Percentiles rank a stretch among this genome's conserved stretches.
These are phyloP conservation scores for Cinnamomum chago DNA, from an alignment of 164 flowering plant species.

Conservation along the genomic window DNA sequence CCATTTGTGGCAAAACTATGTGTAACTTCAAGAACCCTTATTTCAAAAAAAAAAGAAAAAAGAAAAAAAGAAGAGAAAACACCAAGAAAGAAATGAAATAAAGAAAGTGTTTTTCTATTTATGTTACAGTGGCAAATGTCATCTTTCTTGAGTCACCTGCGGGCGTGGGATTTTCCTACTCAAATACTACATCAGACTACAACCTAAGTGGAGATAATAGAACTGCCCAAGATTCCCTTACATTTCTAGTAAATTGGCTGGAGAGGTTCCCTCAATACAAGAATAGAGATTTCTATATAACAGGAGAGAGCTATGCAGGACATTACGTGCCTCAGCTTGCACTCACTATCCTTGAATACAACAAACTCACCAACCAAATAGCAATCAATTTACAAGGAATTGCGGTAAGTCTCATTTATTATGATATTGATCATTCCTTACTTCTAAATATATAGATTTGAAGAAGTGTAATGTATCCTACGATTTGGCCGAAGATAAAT, in stretches of 20 bases:
- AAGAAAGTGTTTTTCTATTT: too few relatives aligned
- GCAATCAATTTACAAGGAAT: slow-evolving; percentile 62
- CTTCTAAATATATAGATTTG: background rate
- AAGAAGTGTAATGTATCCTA: too few relatives aligned
- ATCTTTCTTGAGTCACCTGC: slow-evolving; percentile 5
- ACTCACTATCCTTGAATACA: slow-evolving; percentile 43
- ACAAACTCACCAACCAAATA: slow-evolving; percentile 31
- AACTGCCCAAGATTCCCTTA: slow-evolving; percentile 52
- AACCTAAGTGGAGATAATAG: background rate
- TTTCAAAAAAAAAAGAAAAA: background rate
- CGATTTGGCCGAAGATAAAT: too few relatives aligned
- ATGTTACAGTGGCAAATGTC: slow-evolving; percentile 15
- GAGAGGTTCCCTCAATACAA: slow-evolving; percentile 41
- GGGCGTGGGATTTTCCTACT: slow-evolving; percentile 3
- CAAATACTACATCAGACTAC: background rate
- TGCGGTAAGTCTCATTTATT: slow-evolving; percentile 14
- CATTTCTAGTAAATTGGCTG: slow-evolving; percentile 58
- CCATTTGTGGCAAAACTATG: background rate
- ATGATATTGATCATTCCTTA: background rate
- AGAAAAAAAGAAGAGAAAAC: background rate
- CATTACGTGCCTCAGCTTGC: slow-evolving; percentile 70
- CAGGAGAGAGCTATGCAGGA: slow-evolving; percentile 57
- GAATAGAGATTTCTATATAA: slow-evolving; percentile 41
- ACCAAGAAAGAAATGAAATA: background rate
- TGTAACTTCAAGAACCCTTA: background rate